Evolutionary conservation across 2,329 filamentous ascomycete genomes (phyloP).

Genomic region (Cryphonectria carpinicola): DNA sequence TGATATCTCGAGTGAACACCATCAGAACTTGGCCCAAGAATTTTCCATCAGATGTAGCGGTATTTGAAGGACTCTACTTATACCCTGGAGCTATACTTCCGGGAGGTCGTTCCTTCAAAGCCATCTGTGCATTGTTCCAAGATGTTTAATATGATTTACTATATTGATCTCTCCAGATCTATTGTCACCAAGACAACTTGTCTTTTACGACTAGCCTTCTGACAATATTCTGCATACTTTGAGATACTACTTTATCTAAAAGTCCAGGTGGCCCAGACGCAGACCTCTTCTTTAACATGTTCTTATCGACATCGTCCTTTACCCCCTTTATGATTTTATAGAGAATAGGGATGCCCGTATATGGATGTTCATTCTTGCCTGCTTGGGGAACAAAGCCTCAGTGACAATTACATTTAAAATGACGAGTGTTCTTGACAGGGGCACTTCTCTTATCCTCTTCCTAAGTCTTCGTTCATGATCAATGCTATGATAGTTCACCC

Average conservation of each 20-base stretch:
- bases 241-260: neutral
- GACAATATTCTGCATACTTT: neutral
- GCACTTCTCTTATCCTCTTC: too few relatives aligned
- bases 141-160: neutral
- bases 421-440: too few relatives aligned
- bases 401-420: too few relatives aligned
- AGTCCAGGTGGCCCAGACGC: neutral
- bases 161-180: neutral
- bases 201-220: neutral
- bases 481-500: too few relatives aligned
- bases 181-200: too few relatives aligned
- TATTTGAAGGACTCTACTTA: neutral
- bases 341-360: neutral
- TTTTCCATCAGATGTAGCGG: neutral
- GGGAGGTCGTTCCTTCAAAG: neutral
- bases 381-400: too few relatives aligned
- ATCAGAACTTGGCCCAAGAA: neutral
- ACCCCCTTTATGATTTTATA: too few relatives aligned
- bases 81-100: neutral
- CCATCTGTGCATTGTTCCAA: neutral
- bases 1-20: neutral
- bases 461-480: too few relatives aligned
- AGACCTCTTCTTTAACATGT: neutral
- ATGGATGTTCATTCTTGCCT: too few relatives aligned
- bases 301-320: neutral